These are phyloP conservation scores for Nigrospora sphaerica DNA, from an alignment of 2,329 filamentous ascomycete genomes.

Conservation along the genomic window DNA sequence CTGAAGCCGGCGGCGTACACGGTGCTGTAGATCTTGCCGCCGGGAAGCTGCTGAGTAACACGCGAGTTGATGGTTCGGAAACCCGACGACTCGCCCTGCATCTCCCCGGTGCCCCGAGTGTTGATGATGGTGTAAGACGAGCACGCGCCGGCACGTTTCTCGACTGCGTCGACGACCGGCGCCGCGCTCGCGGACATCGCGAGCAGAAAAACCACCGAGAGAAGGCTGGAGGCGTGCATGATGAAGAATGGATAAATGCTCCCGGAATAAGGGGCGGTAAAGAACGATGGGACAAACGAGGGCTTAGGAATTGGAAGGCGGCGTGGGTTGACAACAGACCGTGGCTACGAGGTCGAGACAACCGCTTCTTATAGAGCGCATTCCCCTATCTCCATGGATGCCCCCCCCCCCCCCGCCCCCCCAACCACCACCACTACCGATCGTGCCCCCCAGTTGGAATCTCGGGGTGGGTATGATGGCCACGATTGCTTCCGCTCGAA, in stretches of 20 bases:
- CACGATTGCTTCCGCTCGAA: too few species aligned
- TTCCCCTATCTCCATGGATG: too few species aligned
- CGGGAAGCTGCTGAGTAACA: neutral
- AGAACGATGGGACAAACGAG: neutral
- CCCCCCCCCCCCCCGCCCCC: too few species aligned
- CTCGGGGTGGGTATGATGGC: too few species aligned
- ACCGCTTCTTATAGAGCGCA: too few species aligned
- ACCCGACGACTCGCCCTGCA: constrained; percentile 2
- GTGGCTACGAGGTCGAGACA: too few species aligned
- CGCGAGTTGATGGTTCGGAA: constrained; percentile 2
- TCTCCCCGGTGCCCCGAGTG: constrained; percentile 4
- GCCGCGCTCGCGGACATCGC: neutral
- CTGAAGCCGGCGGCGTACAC: constrained; percentile 2
- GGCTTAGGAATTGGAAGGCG: neutral
- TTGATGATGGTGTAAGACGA: constrained; percentile 6
- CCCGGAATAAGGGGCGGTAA: neutral
- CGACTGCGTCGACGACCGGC: neutral
- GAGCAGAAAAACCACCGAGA: neutral
- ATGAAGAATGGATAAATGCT: neutral
- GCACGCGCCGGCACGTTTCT: constrained; percentile 1
- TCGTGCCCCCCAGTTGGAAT: too few species aligned
- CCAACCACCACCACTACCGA: too few species aligned
- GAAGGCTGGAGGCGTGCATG: neutral
- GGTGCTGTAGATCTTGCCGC: constrained; percentile 6
- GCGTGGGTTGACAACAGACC: too few species aligned